Percentiles rank a stretch among this genome's conserved stretches.
Evolutionary conservation across 768 basidiomycete genomes (phyloP).

Genomic region (Kwoniella dejecticola): DNA sequence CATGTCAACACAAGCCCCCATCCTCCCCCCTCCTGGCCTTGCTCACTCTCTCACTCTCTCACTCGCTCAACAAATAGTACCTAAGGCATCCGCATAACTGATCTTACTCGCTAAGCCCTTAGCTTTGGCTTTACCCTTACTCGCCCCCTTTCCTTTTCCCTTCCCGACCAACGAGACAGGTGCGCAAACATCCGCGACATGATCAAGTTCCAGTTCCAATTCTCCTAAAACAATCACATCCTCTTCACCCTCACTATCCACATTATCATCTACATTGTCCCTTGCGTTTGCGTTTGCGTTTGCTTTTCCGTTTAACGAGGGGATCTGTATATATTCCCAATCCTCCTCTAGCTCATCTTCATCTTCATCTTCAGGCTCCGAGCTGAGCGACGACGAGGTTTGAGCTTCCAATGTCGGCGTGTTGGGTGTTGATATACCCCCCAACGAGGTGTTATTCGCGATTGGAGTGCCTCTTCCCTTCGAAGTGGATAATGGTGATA

Average conservation of each 20-base stretch:
- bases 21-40: no score
- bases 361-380: constrained; percentile 23
- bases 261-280: constrained; percentile 10
- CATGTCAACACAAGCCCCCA: no score
- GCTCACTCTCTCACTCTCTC: no score
- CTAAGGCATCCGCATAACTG: not conserved
- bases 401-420: constrained; percentile 27
- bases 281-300: constrained; percentile 5
- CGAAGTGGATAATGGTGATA: no score
- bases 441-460: no score
- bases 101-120: not conserved
- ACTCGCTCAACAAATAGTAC: not conserved
- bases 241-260: constrained; percentile 28
- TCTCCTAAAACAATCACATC: constrained; percentile 47
- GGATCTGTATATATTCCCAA: constrained; percentile 36
- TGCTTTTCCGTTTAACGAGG: not conserved
- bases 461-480: no score
- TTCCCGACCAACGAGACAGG: no score
- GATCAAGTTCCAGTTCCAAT: constrained; percentile 21
- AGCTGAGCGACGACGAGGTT: not conserved
- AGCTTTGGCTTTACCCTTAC: no score
- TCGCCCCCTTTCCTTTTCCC: no score
- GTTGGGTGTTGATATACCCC: constrained; percentile 26
- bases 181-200: not conserved
- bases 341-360: constrained; percentile 15